Conservation (phyloP, 140 eudicot genomes). For the Bidens hawaiensis region DNA sequence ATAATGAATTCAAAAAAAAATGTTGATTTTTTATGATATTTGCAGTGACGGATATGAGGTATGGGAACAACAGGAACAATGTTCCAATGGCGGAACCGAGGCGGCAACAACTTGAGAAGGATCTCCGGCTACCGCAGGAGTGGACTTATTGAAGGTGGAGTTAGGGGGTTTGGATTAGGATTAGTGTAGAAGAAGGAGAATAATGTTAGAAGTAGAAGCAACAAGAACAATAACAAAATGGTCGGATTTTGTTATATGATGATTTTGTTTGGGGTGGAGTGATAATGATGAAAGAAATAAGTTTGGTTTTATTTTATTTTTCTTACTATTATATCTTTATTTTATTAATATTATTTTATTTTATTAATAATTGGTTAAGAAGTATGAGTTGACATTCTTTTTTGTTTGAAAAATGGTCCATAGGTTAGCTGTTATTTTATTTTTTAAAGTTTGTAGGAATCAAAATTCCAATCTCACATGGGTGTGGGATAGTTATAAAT, state of each 20-base stretch:
- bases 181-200: constrained; percentile 1
- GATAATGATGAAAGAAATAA: constrained; percentile 28
- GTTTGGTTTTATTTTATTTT: background rate
- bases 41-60: constrained; percentile 36
- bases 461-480: constrained; percentile 26
- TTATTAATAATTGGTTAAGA: constrained; percentile 2
- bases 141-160: constrained; percentile 56
- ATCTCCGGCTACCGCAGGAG: constrained; percentile 58
- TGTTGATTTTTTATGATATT: background rate
- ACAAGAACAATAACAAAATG: constrained; percentile 19
- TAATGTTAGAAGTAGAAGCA: constrained; percentile 22
- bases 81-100: constrained; percentile 35
- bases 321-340: background rate
- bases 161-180: constrained; percentile 4
- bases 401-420: constrained; percentile 24
- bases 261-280: constrained; percentile 28
- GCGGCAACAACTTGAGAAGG: constrained; percentile 30
- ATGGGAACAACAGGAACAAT: constrained; percentile 32
- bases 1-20: too few species aligned
- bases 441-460: constrained; percentile 24
- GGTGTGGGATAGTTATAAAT: constrained; percentile 12
- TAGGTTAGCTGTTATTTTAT: background rate
- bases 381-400: constrained; percentile 32
- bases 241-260: constrained; percentile 26
- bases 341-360: constrained; percentile 3